Evolutionary conservation across 495 filamentous ascomycete species (phyloP).

Genomic region (Aspergillus incahuasiensis): DNA sequence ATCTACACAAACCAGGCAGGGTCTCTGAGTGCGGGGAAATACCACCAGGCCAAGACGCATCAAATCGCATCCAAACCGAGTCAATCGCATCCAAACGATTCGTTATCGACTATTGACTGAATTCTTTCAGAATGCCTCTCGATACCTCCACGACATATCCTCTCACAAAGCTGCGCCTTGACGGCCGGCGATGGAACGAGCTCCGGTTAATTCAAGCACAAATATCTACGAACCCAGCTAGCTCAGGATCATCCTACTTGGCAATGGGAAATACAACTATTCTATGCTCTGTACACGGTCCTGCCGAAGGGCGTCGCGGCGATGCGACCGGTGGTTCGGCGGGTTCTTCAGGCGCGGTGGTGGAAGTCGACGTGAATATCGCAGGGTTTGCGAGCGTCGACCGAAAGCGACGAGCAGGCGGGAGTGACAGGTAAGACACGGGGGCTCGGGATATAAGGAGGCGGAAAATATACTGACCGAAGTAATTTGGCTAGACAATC

Average conservation of each 20-base stretch:
- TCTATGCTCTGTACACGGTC: conserved; percentile 85
- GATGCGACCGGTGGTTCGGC: conserved; percentile 42
- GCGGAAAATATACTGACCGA: conserved; percentile 14
- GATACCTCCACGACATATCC: conserved; percentile 79
- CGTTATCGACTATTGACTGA: neutral
- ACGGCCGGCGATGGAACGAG: conserved; percentile 97
- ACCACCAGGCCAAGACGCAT: neutral
- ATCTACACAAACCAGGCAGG: neutral
- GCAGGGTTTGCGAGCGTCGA: conserved; percentile 88
- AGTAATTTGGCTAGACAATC: conserved; percentile 54
- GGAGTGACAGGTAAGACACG: conserved; percentile 65
- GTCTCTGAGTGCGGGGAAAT: conserved; percentile 18
- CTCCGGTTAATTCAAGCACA: conserved; percentile 83
- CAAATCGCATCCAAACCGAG: neutral
- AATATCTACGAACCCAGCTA: conserved; percentile 84
- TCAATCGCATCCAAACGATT: neutral
- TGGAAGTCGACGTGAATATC: conserved; percentile 78
- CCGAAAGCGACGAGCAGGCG: conserved; percentile 63
- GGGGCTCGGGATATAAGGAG: neutral
- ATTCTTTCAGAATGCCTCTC: conserved; percentile 65
- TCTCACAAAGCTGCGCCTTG: conserved; percentile 81
- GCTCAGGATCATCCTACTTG: conserved; percentile 85
- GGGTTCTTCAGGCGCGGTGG: conserved; percentile 50
- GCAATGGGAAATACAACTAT: conserved; percentile 97
- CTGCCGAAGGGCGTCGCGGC: conserved; percentile 59